A percentile compares a stretch with the other conserved stretches of the same genome.
Evolutionary conservation across 129 eudicot species (phyloP).

Genomic region (Scalesia atractyloides): DNA sequence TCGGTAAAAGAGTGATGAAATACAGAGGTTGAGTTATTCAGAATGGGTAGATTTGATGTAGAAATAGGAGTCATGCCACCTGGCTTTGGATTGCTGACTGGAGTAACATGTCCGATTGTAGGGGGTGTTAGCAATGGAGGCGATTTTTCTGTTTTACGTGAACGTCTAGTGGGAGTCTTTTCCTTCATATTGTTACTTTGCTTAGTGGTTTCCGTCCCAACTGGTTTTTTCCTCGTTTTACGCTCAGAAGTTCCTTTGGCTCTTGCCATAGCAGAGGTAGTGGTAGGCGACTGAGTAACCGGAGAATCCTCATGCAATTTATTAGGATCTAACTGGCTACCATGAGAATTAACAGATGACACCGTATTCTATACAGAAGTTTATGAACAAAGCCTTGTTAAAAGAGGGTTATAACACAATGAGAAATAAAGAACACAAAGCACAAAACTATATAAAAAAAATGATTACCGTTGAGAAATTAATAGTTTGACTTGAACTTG

Average conservation of each 20-base stretch:
- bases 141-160: slow-evolving; percentile 38
- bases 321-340: slow-evolving; percentile 33
- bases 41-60: slow-evolving; percentile 54
- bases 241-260: slow-evolving; percentile 53
- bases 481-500: slow-evolving; percentile 43
- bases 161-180: slow-evolving; percentile 36
- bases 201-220: slow-evolving; percentile 51
- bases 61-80: slow-evolving; percentile 39
- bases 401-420: background rate
- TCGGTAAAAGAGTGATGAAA: slow-evolving; percentile 83
- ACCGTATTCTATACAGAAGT: slow-evolving; percentile 41
- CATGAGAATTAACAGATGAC: slow-evolving; percentile 40
- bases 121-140: slow-evolving; percentile 26
- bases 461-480: slow-evolving; percentile 31
- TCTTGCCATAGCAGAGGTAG: slow-evolving; percentile 33
- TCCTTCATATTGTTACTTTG: slow-evolving; percentile 50
- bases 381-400: slow-evolving; percentile 10
- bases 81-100: slow-evolving; percentile 35
- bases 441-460: background rate
- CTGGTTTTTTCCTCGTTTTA: slow-evolving; percentile 66
- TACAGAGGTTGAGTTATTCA: slow-evolving; percentile 48
- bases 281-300: slow-evolving; percentile 35
- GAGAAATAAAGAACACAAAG: slow-evolving; percentile 10
- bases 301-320: slow-evolving; percentile 31
- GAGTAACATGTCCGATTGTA: slow-evolving; percentile 35